Evolutionary conservation across 345 rosid genomes (phyloP), one percentile per base, ranked within the genome.

Genomic region (Citrus inodora): DNA sequence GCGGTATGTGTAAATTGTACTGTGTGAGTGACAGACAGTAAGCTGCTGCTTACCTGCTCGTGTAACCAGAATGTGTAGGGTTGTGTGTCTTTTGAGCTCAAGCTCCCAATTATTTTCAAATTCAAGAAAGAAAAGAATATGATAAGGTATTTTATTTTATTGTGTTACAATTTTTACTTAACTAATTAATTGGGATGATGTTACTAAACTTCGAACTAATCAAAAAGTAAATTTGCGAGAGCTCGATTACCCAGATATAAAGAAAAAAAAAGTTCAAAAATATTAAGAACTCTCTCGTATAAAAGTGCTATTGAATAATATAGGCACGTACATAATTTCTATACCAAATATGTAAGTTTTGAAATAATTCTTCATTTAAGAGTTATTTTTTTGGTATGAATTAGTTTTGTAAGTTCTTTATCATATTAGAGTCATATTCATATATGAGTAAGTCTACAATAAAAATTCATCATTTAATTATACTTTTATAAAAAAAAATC

Each of bases 31-130:
- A 32, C 33, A 70, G 82, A 76, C 74, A 46, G 77, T 63, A 75
- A 56, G 48, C 46, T 35, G 62, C 73, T 58, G 68, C 27, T 4
- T 46, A 46, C 21, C 46, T 74, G 67, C 67, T 48, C 27, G 63
- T 55, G 78, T 55, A 69, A 70, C 74, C 76, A 86, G 82, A 86
- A 81, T 79, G 84, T 65, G 78, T 85, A 66, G 82, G 70, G 69
- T 73, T 74, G 73, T 76, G 87, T 76, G 79, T 28, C 51, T 78
- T 78, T 78, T 62, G 53, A 73, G 77, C 76, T 78, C 85, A 76
- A 81, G 78, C 58, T 62, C 73, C 71, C 69, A 75, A 32, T 79
- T 48, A 19, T 64, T 48, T 75, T 64, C 42, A 53, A 75, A 35
- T 42, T 46, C 58, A 19, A 75, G 38, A 75, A 75, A 38, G 38